Evolutionary conservation across 2,329 filamentous ascomycete genomes (phyloP).

Genomic region (Teratosphaeria gauchensis): DNA sequence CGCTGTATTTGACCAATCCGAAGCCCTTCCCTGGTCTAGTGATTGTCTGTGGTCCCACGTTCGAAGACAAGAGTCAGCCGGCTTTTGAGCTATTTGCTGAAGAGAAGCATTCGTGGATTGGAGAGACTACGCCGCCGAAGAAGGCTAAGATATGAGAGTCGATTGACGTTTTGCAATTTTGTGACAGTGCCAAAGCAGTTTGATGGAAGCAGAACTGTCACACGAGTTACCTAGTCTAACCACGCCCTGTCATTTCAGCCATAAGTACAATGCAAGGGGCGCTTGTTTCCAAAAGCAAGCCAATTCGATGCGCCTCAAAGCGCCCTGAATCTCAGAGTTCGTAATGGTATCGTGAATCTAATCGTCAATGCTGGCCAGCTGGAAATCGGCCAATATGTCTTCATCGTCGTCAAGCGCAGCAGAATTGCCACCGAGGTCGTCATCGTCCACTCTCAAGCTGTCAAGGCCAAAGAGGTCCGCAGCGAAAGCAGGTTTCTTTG

Average conservation of each 20-base stretch:
- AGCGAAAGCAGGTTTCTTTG: background rate
- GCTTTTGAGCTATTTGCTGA: conserved; percentile 9
- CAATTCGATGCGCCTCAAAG: background rate
- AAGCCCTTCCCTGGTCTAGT: conserved; percentile 10
- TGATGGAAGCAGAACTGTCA: no score
- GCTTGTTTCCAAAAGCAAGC: background rate
- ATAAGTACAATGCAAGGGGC: background rate
- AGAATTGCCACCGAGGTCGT: background rate
- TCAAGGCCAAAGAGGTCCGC: background rate
- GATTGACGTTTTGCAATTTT: background rate
- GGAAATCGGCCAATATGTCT: background rate
- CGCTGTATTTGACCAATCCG: conserved; percentile 13
- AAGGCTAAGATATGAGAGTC: background rate
- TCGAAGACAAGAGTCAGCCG: conserved; percentile 9
- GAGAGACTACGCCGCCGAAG: conserved; percentile 9
- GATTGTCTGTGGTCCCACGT: conserved; percentile 8
- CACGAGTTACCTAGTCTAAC: background rate
- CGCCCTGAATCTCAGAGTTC: background rate
- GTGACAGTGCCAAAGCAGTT: background rate
- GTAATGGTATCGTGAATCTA: background rate
- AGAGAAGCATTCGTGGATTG: conserved; percentile 7
- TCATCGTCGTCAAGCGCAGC: background rate
- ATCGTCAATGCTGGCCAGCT: background rate
- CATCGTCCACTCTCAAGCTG: background rate
- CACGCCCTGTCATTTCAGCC: background rate